Percentiles rank a stretch among this genome's conserved stretches.
Evolutionary conservation across 140 eudicot species (phyloP).

Genomic region (Bidens hawaiensis): DNA sequence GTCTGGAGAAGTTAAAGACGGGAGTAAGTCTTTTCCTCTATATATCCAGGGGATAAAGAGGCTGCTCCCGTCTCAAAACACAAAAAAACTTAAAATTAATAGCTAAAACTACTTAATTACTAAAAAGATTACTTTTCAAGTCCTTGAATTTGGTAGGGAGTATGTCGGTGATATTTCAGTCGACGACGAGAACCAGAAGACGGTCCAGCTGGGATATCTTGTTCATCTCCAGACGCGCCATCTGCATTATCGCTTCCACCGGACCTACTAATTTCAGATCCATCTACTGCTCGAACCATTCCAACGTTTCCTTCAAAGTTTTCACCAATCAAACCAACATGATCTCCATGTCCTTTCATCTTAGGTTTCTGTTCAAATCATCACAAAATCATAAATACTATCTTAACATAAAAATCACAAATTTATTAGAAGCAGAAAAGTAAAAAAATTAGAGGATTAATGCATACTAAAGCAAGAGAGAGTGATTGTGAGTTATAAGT

Average conservation of each 20-base stretch:
- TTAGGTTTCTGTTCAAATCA: constrained; percentile 43
- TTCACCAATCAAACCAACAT: constrained; percentile 44
- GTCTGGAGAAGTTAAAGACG: no score
- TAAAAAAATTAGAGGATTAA: background rate
- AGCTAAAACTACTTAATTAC: background rate
- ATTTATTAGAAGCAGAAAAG: background rate
- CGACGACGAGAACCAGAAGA: constrained; percentile 34
- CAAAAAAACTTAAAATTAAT: background rate
- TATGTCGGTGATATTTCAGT: constrained; percentile 62
- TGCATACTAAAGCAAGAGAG: constrained; percentile 59
- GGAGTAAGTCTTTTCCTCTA: no score
- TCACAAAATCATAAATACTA: background rate
- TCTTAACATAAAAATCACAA: background rate
- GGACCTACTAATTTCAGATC: constrained; percentile 54
- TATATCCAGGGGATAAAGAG: no score
- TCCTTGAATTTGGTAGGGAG: constrained; percentile 75
- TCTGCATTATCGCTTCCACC: constrained; percentile 66
- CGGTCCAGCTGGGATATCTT: constrained; percentile 29
- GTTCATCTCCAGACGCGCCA: constrained; percentile 64
- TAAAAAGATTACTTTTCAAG: constrained; percentile 57
- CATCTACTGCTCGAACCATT: constrained; percentile 54
- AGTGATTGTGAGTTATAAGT: constrained; percentile 49
- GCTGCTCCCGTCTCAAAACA: no score
- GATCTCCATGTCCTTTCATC: constrained; percentile 51
- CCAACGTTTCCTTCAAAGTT: constrained; percentile 34